Evolutionary conservation across 495 filamentous ascomycete species (phyloP).

Genomic region (Parmelia sp.): DNA sequence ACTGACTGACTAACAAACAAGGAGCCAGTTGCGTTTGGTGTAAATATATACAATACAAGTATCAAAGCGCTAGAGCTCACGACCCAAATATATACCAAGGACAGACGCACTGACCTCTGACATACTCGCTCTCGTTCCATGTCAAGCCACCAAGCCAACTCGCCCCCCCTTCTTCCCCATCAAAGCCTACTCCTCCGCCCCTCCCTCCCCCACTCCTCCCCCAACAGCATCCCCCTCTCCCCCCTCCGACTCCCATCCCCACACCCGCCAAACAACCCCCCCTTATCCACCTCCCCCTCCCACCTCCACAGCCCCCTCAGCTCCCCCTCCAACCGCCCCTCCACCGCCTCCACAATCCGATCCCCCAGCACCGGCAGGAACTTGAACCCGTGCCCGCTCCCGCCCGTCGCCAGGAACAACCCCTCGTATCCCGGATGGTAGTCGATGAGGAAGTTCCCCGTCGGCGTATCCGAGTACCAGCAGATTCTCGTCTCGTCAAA

Average conservation of each 20-base stretch:
- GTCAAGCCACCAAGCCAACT: no score
- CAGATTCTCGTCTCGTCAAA: slow-evolving; percentile 71
- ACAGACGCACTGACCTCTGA: background rate
- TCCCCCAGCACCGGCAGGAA: slow-evolving; percentile 83
- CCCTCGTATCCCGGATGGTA: slow-evolving; percentile 62
- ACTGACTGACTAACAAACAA: no score
- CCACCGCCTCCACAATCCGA: slow-evolving; percentile 63
- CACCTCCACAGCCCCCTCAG: slow-evolving; percentile 65
- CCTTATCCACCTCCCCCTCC: slow-evolving; percentile 40
- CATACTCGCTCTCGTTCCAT: background rate
- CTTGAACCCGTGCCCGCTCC: slow-evolving; percentile 83
- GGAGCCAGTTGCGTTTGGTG: no score
- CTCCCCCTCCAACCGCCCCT: slow-evolving; percentile 48
- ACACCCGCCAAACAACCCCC: slow-evolving; percentile 38
- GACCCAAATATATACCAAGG: background rate
- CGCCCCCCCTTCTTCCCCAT: no score
- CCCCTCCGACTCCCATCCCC: slow-evolving; percentile 54
- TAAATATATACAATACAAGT: no score
- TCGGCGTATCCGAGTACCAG: slow-evolving; percentile 83
- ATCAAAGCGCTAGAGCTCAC: no score
- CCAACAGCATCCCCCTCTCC: slow-evolving; percentile 45
- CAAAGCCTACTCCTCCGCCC: slow-evolving; percentile 18
- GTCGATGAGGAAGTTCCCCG: slow-evolving; percentile 72
- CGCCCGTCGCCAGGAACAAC: slow-evolving; percentile 77
- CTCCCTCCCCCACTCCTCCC: slow-evolving; percentile 40